Evolutionary conservation across 306 rosid species (phyloP).

Genomic region (Cucurbita pepo): DNA sequence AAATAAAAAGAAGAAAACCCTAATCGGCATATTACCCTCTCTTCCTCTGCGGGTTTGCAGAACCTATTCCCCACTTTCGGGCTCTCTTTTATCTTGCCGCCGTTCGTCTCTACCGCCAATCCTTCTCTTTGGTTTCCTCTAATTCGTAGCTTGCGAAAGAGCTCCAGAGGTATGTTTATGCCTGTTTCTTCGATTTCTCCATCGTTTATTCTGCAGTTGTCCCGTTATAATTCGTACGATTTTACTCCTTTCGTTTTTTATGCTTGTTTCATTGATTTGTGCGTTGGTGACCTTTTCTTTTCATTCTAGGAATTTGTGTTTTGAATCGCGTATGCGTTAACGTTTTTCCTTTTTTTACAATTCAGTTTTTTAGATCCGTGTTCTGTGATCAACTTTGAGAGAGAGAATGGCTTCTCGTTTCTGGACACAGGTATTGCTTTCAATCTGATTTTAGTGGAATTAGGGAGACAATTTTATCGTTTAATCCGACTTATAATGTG

Average conservation of each 20-base stretch:
- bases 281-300: neutral
- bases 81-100: neutral
- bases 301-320: neutral
- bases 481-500: neutral
- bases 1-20: neutral
- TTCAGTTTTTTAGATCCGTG: neutral
- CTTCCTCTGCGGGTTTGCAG: neutral
- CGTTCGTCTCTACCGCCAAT: neutral
- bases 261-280: neutral
- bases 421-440: conserved; percentile 36
- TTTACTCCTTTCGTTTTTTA: neutral
- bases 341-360: neutral
- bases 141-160: neutral
- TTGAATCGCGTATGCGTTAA: neutral
- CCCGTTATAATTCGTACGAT: neutral
- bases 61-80: neutral
- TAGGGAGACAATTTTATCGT: neutral
- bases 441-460: neutral
- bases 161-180: neutral
- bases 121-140: neutral
- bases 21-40: neutral
- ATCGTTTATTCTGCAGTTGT: neutral
- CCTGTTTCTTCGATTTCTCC: neutral
- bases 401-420: conserved; percentile 29
- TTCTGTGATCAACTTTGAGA: neutral